Evolutionary conservation across 331 rosid genomes (phyloP).

Genomic region (Prunus yedoensis): DNA sequence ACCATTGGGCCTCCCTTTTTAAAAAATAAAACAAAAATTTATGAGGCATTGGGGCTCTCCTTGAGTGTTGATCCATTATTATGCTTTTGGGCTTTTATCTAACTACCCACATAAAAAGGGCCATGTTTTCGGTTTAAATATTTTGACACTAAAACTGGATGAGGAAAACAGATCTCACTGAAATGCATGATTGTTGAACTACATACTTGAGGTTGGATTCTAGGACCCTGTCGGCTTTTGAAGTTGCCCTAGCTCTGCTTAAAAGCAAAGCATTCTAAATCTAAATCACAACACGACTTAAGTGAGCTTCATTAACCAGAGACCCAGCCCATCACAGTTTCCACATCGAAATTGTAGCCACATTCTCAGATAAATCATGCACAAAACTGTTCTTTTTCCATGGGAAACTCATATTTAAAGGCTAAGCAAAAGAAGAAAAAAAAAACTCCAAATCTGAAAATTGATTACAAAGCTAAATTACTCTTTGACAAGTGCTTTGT

Average conservation of each 20-base stretch:
- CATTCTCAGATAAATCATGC: neutral
- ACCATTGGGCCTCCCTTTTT: too few species aligned
- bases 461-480: neutral
- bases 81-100: neutral
- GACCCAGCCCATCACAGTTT: neutral
- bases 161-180: neutral
- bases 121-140: neutral
- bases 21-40: too few species aligned
- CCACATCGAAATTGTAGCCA: neutral
- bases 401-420: neutral
- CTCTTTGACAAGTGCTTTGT: slow-evolving; percentile 23
- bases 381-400: neutral
- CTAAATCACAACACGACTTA: neutral
- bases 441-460: neutral
- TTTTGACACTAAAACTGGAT: neutral
- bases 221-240: neutral
- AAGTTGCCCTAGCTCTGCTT: neutral
- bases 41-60: neutral
- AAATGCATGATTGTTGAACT: neutral
- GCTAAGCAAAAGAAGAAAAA: neutral
- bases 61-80: neutral
- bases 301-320: too few species aligned
- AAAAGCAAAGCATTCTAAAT: neutral
- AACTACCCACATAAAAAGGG: neutral
- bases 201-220: neutral